Evolutionary conservation across 768 basidiomycete species (phyloP).

Genomic region (Mycena rosella): DNA sequence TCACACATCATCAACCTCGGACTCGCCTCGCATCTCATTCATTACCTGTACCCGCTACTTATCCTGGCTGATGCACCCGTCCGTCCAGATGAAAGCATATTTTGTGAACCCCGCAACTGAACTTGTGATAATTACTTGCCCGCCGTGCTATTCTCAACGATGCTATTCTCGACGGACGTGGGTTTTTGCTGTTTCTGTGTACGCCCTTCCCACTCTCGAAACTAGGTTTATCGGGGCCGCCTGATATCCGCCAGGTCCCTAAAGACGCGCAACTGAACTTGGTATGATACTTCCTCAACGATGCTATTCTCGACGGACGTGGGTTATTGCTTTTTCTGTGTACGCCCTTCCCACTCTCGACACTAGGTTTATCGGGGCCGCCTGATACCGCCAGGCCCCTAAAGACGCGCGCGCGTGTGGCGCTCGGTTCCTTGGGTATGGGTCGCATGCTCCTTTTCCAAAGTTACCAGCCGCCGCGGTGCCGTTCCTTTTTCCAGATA

Average conservation of each 20-base stretch:
- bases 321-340: background rate
- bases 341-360: background rate
- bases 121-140: too few species aligned
- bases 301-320: background rate
- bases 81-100: constrained; percentile 6
- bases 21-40: constrained; percentile 1
- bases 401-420: background rate
- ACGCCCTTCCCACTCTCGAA: background rate
- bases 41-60: constrained; percentile 13
- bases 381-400: too few species aligned
- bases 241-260: too few species aligned
- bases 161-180: background rate
- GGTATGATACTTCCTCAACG: background rate
- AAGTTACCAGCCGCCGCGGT: too few species aligned
- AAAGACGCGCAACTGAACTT: background rate
- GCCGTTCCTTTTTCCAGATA: too few species aligned
- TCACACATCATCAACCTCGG: background rate
- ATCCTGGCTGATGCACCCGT: constrained; percentile 1
- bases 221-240: too few species aligned
- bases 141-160: background rate
- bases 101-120: background rate
- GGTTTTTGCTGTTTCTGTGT: background rate
- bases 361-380: too few species aligned
- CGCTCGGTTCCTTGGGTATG: constrained; percentile 7
- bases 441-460: background rate